Base-by-base conservation (phyloP, 148 eudicot genomes). In the Camellia japonica region DNA sequence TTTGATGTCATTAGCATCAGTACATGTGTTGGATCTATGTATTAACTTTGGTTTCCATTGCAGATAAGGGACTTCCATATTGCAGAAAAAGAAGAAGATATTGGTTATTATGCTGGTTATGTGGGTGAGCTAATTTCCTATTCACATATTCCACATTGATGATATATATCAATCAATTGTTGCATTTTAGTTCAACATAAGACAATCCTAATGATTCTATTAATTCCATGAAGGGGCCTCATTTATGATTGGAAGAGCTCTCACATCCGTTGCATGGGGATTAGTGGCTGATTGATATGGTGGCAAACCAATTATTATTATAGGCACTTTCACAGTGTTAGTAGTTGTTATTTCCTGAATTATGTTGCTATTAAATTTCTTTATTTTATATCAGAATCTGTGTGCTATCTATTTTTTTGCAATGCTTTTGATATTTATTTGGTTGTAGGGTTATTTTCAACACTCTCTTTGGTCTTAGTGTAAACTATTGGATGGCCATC, bases 211-310 rank as follows among this genome's bases (percentile, higher is more conserved):
- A 79, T 46, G 44, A 23, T 11, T 43, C 51, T 58, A 9, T 38
- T 42, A 54, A 74, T 61, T 20, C 74, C 65, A 3, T 81, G 83
- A 83, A 95, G 98, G 97, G 30, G 90, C 92, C 23, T 75, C 98
- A 5, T 93, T 79, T 74, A 91, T 93, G 98, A 82, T 95, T 77
- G 98, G 99, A 79, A 91, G 99, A 83, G 94, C 89, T 47, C 79
- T 90, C 72, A 95, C 98, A 67, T 93, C 98, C 30, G 82, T 93
- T 30, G 47, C 88, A 8, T 95, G 99, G 99, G 99, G 98, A 74
- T 10, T 81, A 51, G 19, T 90, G 43, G 93, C 99, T 78, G 99
- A 95, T 89, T 83, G 87, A 87, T 95, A 90, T 90, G 99, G 99
- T 81, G 92, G 98, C 59, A 95, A 90, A 76, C 97, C 98, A 42